Evolutionary conservation across 176 grass and related monocot species (phyloP).

Genomic region (Avena insularis): DNA sequence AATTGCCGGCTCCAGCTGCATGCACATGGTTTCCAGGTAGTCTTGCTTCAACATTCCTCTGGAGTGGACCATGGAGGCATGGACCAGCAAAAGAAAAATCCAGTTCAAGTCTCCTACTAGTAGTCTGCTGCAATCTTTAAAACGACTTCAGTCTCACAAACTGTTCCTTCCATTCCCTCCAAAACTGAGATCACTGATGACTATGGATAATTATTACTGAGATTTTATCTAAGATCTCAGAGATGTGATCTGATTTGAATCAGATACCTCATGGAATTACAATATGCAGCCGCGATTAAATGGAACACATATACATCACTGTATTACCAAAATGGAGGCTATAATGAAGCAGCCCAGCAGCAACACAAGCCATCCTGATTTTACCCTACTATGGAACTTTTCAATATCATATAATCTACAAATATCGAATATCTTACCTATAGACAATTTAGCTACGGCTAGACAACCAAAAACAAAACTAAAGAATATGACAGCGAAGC

Average conservation of each 20-base stretch:
- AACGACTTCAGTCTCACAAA: conserved; percentile 18
- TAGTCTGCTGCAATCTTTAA: conserved; percentile 35
- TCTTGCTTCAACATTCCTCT: conserved; percentile 47
- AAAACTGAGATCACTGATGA: conserved; percentile 31
- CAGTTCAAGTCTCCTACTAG: background rate
- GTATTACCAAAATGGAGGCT: conserved; percentile 81
- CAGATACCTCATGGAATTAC: conserved; percentile 29
- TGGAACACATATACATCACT: conserved; percentile 47
- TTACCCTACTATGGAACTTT: conserved; percentile 69
- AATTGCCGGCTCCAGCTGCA: conserved; percentile 30
- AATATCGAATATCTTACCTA: conserved; percentile 57
- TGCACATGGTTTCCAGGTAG: conserved; percentile 60
- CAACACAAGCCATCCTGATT: conserved; percentile 76
- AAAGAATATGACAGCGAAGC: conserved; percentile 77
- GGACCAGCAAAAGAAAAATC: conserved; percentile 33
- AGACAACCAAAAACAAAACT: conserved; percentile 85
- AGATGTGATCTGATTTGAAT: conserved; percentile 9
- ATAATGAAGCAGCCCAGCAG: conserved; percentile 88
- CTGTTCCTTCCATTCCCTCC: background rate
- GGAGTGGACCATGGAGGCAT: conserved; percentile 41
- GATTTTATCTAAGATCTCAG: background rate
- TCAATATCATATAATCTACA: conserved; percentile 68
- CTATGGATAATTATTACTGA: background rate
- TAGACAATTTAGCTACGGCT: conserved; percentile 70
- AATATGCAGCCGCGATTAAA: conserved; percentile 29